Evolutionary conservation across 257 asterid species (phyloP), one percentile per base, ranked within the genome.

Genomic region (Marsdenia floribunda): DNA sequence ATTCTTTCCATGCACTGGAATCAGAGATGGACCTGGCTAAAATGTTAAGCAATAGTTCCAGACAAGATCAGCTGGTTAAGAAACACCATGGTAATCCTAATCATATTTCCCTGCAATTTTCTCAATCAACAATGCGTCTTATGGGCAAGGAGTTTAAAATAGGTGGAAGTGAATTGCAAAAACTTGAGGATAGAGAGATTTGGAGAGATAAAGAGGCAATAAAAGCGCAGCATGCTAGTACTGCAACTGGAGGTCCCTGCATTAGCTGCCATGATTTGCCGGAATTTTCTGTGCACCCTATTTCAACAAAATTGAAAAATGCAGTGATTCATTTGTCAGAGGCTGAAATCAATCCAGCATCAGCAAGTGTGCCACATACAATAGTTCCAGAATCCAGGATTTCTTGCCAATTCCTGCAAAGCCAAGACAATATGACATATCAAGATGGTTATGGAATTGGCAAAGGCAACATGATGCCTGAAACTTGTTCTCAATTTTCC

Each of bases 81-180:
- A 83, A 70, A 73, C 80, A 73, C 55, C 79, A 69, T 55, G 74
- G 77, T 5, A 69, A 77, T 73, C 74, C 82, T 68, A 78, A 78
- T 73, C 67, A 69, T 26, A 21, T 80, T 67, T 75, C 78, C 29
- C 73, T 77, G 61, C 82, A 47, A 60, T 79, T 75, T n/a, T 52
- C 84, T 58, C 83, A 80, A 57, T 75, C 96, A 40, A 91, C 88
- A 63, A 88, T 89, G 89, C 96, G 96, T 26, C 77, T 91, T 83
- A 91, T 89, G 97, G 97, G 97, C 9, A 77, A 91, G 78, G 93
- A 89, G 80, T 85, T 91, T 52, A 77, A 72, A 52, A 83, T 91
- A 16, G 89, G 83, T 50, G 81, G 84, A 64, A 77, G 70, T 22
- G 84, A 78, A 68, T 75, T 82, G 69, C 85, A 79, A 75, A 85